These are phyloP conservation scores for Papiliotrema laurentii DNA, from an alignment of 1,284 basidiomycete species.

Conservation along the genomic window DNA sequence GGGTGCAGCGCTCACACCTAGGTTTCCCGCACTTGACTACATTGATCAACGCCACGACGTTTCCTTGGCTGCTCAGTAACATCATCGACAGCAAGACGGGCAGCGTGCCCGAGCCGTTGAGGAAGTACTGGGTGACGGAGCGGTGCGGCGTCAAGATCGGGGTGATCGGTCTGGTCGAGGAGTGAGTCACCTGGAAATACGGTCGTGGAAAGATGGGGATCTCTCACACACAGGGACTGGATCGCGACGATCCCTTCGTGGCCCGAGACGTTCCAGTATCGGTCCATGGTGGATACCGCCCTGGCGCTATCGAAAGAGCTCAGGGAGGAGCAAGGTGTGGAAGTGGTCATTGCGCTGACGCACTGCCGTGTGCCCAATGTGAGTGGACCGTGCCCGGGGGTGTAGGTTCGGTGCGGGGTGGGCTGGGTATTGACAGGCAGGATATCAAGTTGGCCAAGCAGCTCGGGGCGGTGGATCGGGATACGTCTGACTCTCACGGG, in stretches of 20 bases:
- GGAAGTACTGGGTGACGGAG: conserved; percentile 62
- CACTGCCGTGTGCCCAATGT: conserved; percentile 71
- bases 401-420: too few relatives aligned
- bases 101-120: conserved; percentile 56
- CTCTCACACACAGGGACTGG: conserved; percentile 61
- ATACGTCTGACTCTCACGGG: conserved; percentile 59
- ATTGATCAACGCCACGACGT: conserved; percentile 64
- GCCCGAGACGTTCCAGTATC: conserved; percentile 67
- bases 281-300: conserved; percentile 63
- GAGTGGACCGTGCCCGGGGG: too few relatives aligned
- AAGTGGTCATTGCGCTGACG: conserved; percentile 74
- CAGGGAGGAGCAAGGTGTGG: conserved; percentile 66
- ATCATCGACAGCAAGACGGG: conserved; percentile 63
- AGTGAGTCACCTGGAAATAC: conserved; percentile 57
- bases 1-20: conserved; percentile 45
- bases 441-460: conserved; percentile 65
- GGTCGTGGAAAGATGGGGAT: not conserved
- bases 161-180: conserved; percentile 75
- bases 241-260: conserved; percentile 78
- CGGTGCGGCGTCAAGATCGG: conserved; percentile 66
- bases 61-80: conserved; percentile 70
- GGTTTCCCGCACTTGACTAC: conserved; percentile 75
- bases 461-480: conserved; percentile 57
- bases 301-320: conserved; percentile 63
- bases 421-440: conserved; percentile 49